Percentiles rank a stretch among this genome's conserved stretches.
These are phyloP conservation scores for Lyophyllum semitale DNA, from an alignment of 768 basidiomycete genomes.

Conservation along the genomic window DNA sequence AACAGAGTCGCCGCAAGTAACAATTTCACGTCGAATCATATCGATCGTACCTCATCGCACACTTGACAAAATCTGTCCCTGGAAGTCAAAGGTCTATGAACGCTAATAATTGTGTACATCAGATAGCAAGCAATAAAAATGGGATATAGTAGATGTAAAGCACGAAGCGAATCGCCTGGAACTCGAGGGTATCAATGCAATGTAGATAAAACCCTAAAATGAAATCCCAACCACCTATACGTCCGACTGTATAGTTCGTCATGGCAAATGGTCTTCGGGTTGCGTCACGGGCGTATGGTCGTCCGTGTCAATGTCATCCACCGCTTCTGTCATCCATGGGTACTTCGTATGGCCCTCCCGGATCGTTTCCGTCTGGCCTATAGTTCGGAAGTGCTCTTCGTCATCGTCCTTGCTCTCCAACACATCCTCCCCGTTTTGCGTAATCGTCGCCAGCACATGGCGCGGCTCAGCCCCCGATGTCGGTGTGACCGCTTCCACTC, in stretches of 20 bases:
- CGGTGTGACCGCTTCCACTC: background rate
- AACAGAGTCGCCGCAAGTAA: too few relatives aligned
- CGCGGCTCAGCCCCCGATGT: constrained; percentile 3
- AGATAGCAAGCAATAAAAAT: constrained; percentile 1
- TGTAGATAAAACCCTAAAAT: constrained; percentile 4
- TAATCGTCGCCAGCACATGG: constrained; percentile 2
- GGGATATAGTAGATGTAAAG: constrained; percentile 10
- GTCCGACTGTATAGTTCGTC: constrained; percentile 3
- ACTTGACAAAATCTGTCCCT: background rate
- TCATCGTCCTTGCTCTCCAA: constrained; percentile 29
- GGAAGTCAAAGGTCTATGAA: too few relatives aligned
- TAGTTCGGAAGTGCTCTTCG: constrained; percentile 24
- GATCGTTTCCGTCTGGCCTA: constrained; percentile 29
- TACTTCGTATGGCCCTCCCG: constrained; percentile 25
- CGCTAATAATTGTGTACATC: background rate
- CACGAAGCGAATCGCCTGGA: background rate
- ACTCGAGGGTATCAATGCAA: constrained; percentile 9
- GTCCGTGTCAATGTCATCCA: background rate
- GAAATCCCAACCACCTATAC: background rate
- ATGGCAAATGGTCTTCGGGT: background rate
- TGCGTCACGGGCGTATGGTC: background rate
- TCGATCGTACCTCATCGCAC: too few relatives aligned
- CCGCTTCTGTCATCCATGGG: constrained; percentile 13
- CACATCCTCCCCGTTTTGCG: constrained; percentile 13
- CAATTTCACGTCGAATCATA: too few relatives aligned